Base-by-base conservation (phyloP, 2,329 filamentous ascomycete species). In the Ophiostoma pallidulum region DNA sequence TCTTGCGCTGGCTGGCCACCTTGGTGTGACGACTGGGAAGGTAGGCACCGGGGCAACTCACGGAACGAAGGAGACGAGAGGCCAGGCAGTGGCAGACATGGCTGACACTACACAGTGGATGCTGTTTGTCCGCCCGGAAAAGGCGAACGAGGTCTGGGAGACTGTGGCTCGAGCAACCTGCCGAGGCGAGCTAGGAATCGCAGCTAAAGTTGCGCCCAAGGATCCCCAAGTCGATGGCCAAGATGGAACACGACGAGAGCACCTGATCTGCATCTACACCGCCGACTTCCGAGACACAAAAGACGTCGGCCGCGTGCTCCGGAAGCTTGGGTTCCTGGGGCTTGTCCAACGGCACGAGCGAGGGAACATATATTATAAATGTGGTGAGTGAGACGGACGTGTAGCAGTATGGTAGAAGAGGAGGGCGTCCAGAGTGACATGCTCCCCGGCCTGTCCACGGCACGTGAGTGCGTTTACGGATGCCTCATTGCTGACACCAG, bases 251-350 rank as follows among this genome's bases (percentile, higher is more conserved):
- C 58, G 64, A 20, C 70, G 64, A 37, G 64, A 67, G 18, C 72
- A 79, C 18, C 64, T 92, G 36, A 78, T 94, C 22, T 90, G 84
- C 54, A 69, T 94, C 8, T 94, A 94, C 62, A 94, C 86, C 5
- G 67, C 70, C 36, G 79, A 94, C 61, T 92, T 89, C 59, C 68
- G 68, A 24, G 80, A 94, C 59, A 71, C 66, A 44, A 66, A 72
- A 4, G 86, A 94, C 59, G 75, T 94, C 6, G 72, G 70, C 24
- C 73, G 84, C 37, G 84, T 94, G 4, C 66, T 91, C 33, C 59
- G 69, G 49, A 74, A 69, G 54, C 63, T 94, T 52, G 72, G 74
- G 43, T 69, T 79, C 47, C 66, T 89, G 49, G 78, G 74, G 8
- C 65, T 92, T 32, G 69, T 83, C 43, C 68, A 68, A 29, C 51